These are phyloP conservation scores for Leptographium galeiforme DNA, from an alignment of 2,329 filamentous ascomycete species.

Conservation along the genomic window DNA sequence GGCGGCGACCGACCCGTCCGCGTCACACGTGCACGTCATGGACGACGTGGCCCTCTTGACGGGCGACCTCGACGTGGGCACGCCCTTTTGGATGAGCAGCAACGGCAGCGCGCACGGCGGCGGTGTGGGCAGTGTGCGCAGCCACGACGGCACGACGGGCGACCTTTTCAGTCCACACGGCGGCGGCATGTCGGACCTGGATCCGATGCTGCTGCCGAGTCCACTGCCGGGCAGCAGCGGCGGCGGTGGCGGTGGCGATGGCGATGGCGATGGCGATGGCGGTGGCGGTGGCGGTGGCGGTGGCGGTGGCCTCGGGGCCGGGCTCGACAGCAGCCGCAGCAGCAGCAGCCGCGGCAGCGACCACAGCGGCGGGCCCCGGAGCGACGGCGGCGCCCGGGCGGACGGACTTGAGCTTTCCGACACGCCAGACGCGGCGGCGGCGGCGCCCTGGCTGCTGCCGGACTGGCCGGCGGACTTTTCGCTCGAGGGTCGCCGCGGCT, in stretches of 20 bases:
- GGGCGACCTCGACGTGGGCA: background rate
- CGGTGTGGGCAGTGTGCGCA: background rate
- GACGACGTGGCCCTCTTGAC: background rate
- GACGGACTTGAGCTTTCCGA: background rate
- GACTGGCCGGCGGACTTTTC: slow-evolving; percentile 11
- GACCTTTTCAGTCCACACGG: background rate
- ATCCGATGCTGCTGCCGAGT: slow-evolving; percentile 2
- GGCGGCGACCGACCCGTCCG: no score
- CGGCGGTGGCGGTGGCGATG: background rate
- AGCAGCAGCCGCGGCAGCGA: background rate
- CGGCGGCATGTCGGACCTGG: background rate
- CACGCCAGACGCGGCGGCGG: background rate
- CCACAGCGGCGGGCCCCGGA: background rate
- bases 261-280: background rate
- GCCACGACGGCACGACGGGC: background rate
- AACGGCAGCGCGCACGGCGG: background rate
- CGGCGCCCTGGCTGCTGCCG: background rate
- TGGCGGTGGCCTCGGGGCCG: background rate
- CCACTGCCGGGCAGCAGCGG: background rate
- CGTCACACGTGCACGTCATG: no score
- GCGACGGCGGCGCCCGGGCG: background rate
- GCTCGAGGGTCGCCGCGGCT: slow-evolving; percentile 9
- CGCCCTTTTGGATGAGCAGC: slow-evolving; percentile 2
- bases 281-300: background rate
- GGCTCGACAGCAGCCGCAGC: background rate